Base-by-base conservation (phyloP, 805 yeast species). In the Candida silvicultrix region DNA sequence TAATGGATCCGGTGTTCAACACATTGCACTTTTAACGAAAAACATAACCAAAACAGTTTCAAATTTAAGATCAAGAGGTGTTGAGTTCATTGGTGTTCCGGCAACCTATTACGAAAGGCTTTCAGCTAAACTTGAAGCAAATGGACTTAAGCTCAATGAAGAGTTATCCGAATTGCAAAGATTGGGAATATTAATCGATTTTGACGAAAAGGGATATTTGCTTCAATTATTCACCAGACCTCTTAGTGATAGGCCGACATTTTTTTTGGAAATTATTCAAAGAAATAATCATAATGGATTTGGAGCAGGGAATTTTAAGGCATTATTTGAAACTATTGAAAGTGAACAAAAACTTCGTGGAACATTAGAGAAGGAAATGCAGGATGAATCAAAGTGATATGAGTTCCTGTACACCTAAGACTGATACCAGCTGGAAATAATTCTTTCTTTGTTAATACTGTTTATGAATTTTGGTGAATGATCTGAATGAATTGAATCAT, bases 291-390 rank as follows among this genome's bases (percentile, higher is more conserved):
- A 85, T 60, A 75, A 82, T 49, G 96, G 96, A 0, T 88, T 88
- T 64, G 96, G 96, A 1, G 89, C 89, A 42, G 96, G 96, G 2
- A 88, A 89, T 49, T 88, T 88, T 68, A 84, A 80, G 60, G 85
- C 94, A 0, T 67, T 89, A 35, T 88, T 85, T 58, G 90, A 87
- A 58, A 78, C 85, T 7, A 80, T 88, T 47, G 96, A 88, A 61
- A 72, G 73, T n/a, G 90, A 86, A 53, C 96, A 88, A 60, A 70
- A 62, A 46, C 57, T 64, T 43, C 75, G 96, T 43, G 95, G 95
- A 1, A 87, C 87, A 15, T 63, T 80, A 44, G 47, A 47, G 28
- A 51, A 40, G 20, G 16, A 23, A n/a, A n/a, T n/a, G n/a, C n/a
- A n/a, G n/a, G n/a, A n/a, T n/a, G n/a, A n/a, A n/a, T n/a, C n/a